phyloP scores from a whole-genome alignment of 176 grass and related monocot species.

The Lolium perenne region DNA sequence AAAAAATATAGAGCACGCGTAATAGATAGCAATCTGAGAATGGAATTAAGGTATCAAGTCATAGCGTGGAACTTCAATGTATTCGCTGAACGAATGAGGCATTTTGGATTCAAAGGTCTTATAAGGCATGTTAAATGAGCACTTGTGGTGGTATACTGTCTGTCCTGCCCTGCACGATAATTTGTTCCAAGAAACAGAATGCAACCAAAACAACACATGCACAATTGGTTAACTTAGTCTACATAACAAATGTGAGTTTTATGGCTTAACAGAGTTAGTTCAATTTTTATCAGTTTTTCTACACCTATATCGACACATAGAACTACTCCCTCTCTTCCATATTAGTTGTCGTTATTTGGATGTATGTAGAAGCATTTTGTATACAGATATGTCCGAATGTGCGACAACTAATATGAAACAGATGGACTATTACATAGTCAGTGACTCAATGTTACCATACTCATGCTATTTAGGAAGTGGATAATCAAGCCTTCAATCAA shows the following conservation, averaged over 20 bases:
- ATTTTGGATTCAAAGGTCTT: too few species aligned
- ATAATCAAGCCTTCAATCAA: conserved; percentile 5
- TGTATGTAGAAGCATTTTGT: too few species aligned
- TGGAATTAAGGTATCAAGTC: neutral
- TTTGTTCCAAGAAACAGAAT: conserved; percentile 6
- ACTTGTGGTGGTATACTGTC: too few species aligned
- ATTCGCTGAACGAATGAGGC: neutral
- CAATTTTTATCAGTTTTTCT: neutral
- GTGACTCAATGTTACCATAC: neutral
- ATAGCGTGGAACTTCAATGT: neutral
- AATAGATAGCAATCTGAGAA: neutral
- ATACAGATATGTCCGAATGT: too few species aligned
- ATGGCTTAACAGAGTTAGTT: neutral
- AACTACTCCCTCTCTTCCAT: neutral
- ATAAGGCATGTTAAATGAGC: too few species aligned
- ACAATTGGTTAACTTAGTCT: neutral
- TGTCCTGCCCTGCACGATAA: too few species aligned
- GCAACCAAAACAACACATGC: neutral
- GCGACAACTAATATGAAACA: too few species aligned
- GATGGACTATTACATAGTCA: too few species aligned
- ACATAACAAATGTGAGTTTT: neutral
- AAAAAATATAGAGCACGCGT: neutral
- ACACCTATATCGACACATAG: neutral
- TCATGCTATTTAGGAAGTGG: neutral
- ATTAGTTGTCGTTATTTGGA: too few species aligned